A percentile compares a stretch with the other conserved stretches of the same genome.
Evolutionary conservation across 352 stramenopile genomes (phyloP).

Genomic region (Albugo candida): DNA sequence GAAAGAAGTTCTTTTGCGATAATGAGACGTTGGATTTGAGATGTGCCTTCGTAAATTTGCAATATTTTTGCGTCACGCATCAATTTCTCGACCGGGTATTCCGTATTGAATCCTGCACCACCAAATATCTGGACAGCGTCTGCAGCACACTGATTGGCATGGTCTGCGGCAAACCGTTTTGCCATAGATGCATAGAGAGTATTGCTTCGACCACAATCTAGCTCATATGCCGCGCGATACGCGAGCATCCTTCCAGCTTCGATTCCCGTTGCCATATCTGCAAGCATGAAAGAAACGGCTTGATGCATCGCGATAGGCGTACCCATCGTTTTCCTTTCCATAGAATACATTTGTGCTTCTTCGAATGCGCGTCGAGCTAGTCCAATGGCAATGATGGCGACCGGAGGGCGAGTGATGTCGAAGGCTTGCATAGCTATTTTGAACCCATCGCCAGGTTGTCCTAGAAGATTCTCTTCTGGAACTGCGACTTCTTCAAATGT

Average conservation of each 20-base stretch:
- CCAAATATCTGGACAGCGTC: conserved; percentile 84
- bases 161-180: conserved; percentile 77
- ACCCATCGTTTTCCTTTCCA: conserved; percentile 80
- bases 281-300: conserved; percentile 79
- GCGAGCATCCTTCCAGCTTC: conserved; percentile 64
- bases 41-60: conserved; percentile 85
- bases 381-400: conserved; percentile 73
- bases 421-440: conserved; percentile 87
- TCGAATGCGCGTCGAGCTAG: conserved; percentile 75
- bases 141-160: conserved; percentile 69
- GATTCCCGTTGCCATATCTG: conserved; percentile 82
- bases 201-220: conserved; percentile 79
- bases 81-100: conserved; percentile 86
- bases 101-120: conserved; percentile 79
- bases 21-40: conserved; percentile 82
- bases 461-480: conserved; percentile 74
- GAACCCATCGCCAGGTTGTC: conserved; percentile 73
- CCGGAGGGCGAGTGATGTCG: conserved; percentile 77
- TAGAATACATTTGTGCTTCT: conserved; percentile 70
- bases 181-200: conserved; percentile 82
- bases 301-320: conserved; percentile 69
- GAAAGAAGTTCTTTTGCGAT: conserved; percentile 79
- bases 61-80: conserved; percentile 85
- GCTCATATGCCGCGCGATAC: conserved; percentile 80
- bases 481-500: conserved; percentile 84